These are phyloP conservation scores for Metschnikowia gruessii DNA, from an alignment of 805 yeast genomes.

Conservation along the genomic window DNA sequence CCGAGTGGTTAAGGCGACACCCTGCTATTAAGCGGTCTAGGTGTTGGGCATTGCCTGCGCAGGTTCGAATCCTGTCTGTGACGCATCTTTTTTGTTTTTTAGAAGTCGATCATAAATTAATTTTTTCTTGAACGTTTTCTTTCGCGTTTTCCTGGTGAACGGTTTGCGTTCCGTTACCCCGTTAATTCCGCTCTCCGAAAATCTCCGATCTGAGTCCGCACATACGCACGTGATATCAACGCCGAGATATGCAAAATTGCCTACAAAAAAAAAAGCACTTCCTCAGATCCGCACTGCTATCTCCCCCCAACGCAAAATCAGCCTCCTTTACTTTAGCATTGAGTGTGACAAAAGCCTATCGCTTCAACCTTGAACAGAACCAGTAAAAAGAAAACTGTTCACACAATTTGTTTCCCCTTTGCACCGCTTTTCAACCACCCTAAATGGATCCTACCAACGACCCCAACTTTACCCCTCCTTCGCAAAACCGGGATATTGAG, in stretches of 20 bases:
- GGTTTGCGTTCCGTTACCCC: neutral
- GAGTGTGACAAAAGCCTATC: neutral
- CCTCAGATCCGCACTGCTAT: conserved; percentile 3
- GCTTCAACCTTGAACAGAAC: neutral
- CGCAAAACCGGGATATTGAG: conserved; percentile 55
- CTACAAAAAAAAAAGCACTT: neutral
- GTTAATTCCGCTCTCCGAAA: conserved; percentile 1
- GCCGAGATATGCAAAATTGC: neutral
- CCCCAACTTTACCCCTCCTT: conserved; percentile 86
- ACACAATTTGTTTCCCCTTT: too few relatives aligned
- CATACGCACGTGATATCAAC: conserved; percentile 5
- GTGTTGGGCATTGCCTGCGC: conserved; percentile 62
- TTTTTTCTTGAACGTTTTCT: neutral
- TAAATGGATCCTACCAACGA: conserved; percentile 91
- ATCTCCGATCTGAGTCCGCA: neutral
- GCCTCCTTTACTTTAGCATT: neutral
- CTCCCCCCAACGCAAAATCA: neutral
- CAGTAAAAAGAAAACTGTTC: too few relatives aligned
- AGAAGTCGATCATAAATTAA: too few relatives aligned
- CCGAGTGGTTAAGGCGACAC: conserved; percentile 55
- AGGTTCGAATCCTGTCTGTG: conserved; percentile 99
- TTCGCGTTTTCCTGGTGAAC: neutral
- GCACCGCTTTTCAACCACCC: too few relatives aligned
- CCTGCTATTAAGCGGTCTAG: conserved; percentile 29
- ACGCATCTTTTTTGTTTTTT: conserved; percentile 42